Evolutionary conservation across 2,329 filamentous ascomycete species (phyloP).

Genomic region (Sclerotinia borealis): DNA sequence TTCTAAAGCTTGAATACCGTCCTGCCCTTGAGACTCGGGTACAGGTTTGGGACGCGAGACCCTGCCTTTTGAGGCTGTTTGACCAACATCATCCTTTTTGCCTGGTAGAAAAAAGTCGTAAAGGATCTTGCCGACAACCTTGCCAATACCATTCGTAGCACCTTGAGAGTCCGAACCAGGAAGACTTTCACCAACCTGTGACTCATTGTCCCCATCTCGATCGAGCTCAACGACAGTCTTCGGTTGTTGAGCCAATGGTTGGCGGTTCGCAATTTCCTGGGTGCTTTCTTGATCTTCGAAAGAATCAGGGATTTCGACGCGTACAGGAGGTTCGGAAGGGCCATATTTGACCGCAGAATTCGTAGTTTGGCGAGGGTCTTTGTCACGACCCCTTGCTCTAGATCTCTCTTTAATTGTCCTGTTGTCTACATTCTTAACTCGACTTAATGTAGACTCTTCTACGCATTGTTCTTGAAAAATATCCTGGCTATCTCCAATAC

Average conservation of each 20-base stretch:
- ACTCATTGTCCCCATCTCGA: background rate
- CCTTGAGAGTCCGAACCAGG: background rate
- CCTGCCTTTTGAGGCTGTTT: background rate
- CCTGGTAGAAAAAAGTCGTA: too few relatives aligned
- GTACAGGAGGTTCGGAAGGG: background rate
- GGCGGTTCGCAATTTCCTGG: background rate
- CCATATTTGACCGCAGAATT: background rate
- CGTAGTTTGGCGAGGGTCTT: background rate
- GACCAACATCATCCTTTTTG: too few relatives aligned
- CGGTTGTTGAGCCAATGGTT: background rate
- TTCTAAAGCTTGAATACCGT: background rate
- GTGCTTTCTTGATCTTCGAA: background rate
- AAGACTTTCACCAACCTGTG: background rate
- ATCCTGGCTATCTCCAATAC: constrained; percentile 6
- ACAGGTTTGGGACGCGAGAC: too few relatives aligned
- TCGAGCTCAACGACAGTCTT: background rate
- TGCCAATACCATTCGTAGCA: background rate
- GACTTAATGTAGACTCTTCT: background rate
- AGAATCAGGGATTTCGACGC: background rate
- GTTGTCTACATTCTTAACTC: background rate
- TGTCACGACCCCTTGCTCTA: background rate
- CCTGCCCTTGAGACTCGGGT: background rate
- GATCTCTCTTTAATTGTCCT: background rate
- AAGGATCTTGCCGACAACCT: background rate
- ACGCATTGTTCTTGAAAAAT: background rate